These are phyloP conservation scores for Pythium biforme DNA, from an alignment of 352 stramenopile species.

Conservation along the genomic window DNA sequence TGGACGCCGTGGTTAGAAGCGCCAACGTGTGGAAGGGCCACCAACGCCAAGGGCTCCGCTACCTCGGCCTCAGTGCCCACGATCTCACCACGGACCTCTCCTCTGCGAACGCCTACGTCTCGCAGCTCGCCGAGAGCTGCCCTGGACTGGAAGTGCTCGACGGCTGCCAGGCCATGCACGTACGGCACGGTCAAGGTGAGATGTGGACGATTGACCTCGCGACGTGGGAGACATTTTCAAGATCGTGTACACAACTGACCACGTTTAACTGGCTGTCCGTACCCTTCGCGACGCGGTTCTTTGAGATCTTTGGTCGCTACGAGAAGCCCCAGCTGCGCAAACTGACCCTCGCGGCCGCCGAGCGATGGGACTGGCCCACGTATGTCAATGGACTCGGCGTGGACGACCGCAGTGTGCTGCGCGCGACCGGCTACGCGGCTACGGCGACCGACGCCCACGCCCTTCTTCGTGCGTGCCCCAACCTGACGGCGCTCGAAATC, in stretches of 20 bases:
- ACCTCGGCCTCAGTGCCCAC: not conserved
- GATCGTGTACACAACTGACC: not conserved
- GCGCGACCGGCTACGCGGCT: not conserved
- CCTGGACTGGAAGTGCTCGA: not conserved
- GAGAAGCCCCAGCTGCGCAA: not conserved
- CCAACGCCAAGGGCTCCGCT: not conserved
- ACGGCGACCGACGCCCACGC: not conserved
- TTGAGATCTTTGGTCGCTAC: slow-evolving; percentile 1
- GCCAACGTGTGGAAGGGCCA: not conserved
- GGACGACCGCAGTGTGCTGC: not conserved
- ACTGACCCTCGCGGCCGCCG: slow-evolving; percentile 5
- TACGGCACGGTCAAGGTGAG: not conserved
- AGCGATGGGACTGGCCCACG: not conserved
- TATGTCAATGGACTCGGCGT: not conserved
- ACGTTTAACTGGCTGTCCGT: not conserved
- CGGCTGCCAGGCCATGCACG: not conserved
- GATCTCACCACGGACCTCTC: not conserved
- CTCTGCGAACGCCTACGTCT: not conserved
- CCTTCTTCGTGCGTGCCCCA: slow-evolving; percentile 6
- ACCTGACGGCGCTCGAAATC: not conserved
- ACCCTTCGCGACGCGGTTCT: slow-evolving; percentile 11
- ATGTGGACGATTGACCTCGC: not conserved
- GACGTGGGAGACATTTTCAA: slow-evolving; percentile 1
- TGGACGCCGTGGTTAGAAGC: not conserved
- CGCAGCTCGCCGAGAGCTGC: not conserved